Base-by-base conservation (phyloP, 2,329 filamentous ascomycete genomes). In the Pseudogymnoascus sp. region DNA sequence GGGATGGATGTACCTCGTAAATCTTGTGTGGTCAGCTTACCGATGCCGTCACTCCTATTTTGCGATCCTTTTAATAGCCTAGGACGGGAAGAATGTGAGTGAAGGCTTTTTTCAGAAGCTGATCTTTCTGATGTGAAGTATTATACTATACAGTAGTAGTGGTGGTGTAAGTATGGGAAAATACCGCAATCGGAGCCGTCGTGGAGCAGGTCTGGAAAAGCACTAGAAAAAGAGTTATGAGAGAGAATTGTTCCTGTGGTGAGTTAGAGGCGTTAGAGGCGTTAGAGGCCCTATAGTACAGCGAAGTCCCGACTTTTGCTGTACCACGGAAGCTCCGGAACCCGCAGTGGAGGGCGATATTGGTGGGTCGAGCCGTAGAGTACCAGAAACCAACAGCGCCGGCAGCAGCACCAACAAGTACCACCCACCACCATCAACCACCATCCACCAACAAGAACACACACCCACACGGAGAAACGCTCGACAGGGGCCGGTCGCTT, bases 21-120 rank as follows among this genome's bases (percentile, higher is more conserved):
- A 30, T 11, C 6, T 4, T 30, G 14, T 30, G 30, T 52, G 42
- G 42, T 30, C 45, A 52, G 45, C 45, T 52, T 52, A 30, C 30
- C 45, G 45, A 52, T 52, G 45, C 45, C 45, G 45, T 52, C 45
- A 52, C 45, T 52, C 45, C 45, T 52, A 30, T 52, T 49, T 52
- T 16, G 19, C 16, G 12, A 49, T 28, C 14, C 42, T 28, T 28
- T 36, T 30, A 30, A 30, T 30, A 30, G 35, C 5, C 9, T 30
- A 36, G 14, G 36, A 16, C 3, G 35, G 35, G 35, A 36, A n/a
- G 35, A 11, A 42, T 33, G 30, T 42, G 16, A 23, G 16, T 42
- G 39, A 42, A 42, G 19, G 39, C 9, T 22, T 42, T 39, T 42
- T 42, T 12, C 30, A 33, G 30, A 9, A 19, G 38, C 14, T 19